Evolutionary conservation across 805 yeast genomes (phyloP).

Genomic region (Ogataea methanolica): DNA sequence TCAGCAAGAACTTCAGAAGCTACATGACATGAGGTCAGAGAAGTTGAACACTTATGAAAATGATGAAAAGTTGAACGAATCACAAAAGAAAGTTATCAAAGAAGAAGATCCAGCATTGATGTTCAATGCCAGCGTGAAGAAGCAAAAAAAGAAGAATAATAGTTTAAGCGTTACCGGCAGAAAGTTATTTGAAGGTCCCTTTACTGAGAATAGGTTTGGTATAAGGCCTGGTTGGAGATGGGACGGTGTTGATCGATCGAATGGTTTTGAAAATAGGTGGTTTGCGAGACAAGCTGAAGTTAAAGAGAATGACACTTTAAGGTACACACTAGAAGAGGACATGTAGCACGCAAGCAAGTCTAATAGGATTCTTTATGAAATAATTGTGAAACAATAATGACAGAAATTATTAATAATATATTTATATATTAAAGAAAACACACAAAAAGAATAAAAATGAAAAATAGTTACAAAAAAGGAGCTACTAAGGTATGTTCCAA

Average conservation of each 20-base stretch:
- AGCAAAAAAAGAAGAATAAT: conserved; percentile 14
- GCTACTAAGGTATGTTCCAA: no score
- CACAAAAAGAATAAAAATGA: no score
- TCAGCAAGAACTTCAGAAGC: conserved; percentile 30
- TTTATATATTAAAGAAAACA: neutral
- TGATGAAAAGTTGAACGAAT: conserved; percentile 34
- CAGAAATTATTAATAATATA: neutral
- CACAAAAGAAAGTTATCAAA: conserved; percentile 28
- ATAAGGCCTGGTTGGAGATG: conserved; percentile 78
- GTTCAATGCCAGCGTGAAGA: conserved; percentile 32
- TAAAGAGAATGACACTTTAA: conserved; percentile 27
- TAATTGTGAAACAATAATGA: neutral
- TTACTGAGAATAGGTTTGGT: conserved; percentile 67
- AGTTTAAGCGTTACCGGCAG: conserved; percentile 41
- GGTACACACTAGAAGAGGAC: conserved; percentile 37
- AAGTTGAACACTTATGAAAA: conserved; percentile 31
- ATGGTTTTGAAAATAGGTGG: conserved; percentile 74
- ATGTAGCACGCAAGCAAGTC: conserved; percentile 11
- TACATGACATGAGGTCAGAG: conserved; percentile 23
- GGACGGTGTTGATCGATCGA: conserved; percentile 91
- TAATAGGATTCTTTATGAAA: neutral
- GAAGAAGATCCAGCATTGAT: conserved; percentile 63
- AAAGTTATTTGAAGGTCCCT: conserved; percentile 49
- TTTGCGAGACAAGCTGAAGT: conserved; percentile 39
- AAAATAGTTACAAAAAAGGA: no score